Evolutionary conservation across 2,329 filamentous ascomycete species (phyloP).

Genomic region (Phialemonium atrogriseum): DNA sequence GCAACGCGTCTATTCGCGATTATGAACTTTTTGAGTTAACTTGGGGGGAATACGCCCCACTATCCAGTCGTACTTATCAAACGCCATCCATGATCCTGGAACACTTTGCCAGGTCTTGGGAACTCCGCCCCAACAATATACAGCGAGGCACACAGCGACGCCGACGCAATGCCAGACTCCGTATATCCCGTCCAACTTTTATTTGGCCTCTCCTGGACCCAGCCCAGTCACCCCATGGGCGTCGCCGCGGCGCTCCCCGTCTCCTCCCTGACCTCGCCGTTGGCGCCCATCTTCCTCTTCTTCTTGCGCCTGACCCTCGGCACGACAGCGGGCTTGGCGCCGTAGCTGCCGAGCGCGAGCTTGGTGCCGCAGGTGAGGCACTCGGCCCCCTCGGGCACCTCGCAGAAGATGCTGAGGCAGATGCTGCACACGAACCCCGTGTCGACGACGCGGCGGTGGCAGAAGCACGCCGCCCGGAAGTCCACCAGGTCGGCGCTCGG

Average conservation of each 20-base stretch:
- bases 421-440: slow-evolving; percentile 94
- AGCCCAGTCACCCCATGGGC: slow-evolving; percentile 23
- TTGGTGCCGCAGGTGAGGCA: slow-evolving; percentile 80
- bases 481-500: slow-evolving; percentile 84
- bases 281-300: slow-evolving; percentile 47
- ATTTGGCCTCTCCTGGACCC: too few species aligned
- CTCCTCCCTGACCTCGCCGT: slow-evolving; percentile 44
- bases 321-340: slow-evolving; percentile 67
- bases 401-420: slow-evolving; percentile 89
- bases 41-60: too few species aligned
- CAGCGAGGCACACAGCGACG: too few species aligned
- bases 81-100: too few species aligned
- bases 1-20: too few species aligned
- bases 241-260: slow-evolving; percentile 54
- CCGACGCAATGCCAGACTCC: too few species aligned
- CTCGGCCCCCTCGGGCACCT: slow-evolving; percentile 49
- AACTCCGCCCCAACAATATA: too few species aligned
- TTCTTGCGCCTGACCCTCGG: slow-evolving; percentile 68
- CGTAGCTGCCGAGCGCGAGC: slow-evolving; percentile 68
- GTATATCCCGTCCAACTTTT: too few species aligned
- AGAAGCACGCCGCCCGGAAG: slow-evolving; percentile 97
- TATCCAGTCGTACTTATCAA: too few species aligned
- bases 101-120: too few species aligned
- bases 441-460: slow-evolving; percentile 83
- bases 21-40: too few species aligned